Evolutionary conservation across 1,284 basidiomycete species (phyloP), one percentile per base, ranked within the genome.

Genomic region (Melampsora larici-populina): DNA sequence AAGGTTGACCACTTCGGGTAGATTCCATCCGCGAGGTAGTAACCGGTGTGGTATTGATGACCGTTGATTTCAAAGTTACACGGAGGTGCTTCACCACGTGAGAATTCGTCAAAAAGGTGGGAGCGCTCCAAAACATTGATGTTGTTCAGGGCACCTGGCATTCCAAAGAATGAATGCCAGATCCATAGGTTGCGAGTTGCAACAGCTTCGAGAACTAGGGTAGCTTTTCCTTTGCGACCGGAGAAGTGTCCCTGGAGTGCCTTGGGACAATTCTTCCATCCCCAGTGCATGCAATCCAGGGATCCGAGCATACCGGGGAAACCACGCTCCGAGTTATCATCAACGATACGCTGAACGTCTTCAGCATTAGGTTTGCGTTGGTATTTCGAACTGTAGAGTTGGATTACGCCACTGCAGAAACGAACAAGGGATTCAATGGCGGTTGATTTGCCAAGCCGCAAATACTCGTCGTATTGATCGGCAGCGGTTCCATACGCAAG

Each of bases 181-280:
- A 67, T 40, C 17, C 40, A 67, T 6, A 43, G 8, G n/a, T 58
- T 29, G n/a, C 62, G 33, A 36, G 55, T 49, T 24, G 63, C 72
- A 5, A 74, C 26, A 29, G 64, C 63, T 40, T 74, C 62, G 5
- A 74, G 15, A 4, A 74, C 36, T 3, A 74, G 46, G 1, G 26
- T 66, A 31, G 72, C 63, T 1, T 11, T 2, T 48, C 40, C 51
- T 55, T 43, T 58, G 24, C 62, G 60, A 1, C 70, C 60, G 36
- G 21, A 48, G 24, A 63, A 72, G 36, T 63, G 58, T 1, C 70
- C 70, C 26, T 36, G 31, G 11, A 18, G 36, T 1, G 46, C 69
- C 2, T 51, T 15, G 1, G 55, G 69, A 15, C 51, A 70, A 49
- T 72, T 72, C 43, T 72, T 72, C 70, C 70, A 62, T 21, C 17